Conservation (phyloP, 805 yeast genomes). For the Pichia membranifaciens region DNA sequence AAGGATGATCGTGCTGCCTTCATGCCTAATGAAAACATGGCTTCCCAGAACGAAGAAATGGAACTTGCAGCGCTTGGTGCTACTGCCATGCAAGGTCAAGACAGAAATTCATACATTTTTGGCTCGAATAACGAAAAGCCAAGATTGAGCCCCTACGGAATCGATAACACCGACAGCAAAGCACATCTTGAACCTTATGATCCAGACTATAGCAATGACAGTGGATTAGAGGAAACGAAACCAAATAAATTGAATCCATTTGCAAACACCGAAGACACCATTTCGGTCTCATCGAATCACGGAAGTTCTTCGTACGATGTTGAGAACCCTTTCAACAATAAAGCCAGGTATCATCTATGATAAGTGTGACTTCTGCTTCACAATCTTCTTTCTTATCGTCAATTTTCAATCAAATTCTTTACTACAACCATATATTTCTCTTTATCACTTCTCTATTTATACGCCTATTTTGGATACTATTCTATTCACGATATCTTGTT, state of each 20-base stretch:
- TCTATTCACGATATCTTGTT: too few relatives aligned
- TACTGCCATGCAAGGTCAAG: constrained; percentile 59
- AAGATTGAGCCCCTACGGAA: constrained; percentile 7
- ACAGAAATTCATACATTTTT: constrained; percentile 25
- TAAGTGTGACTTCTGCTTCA: not conserved
- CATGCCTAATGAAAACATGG: constrained; percentile 58
- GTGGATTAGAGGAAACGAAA: constrained; percentile 1
- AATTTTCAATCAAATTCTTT: too few relatives aligned
- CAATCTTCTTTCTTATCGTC: too few relatives aligned
- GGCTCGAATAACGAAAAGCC: constrained; percentile 7
- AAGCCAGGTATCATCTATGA: not conserved
- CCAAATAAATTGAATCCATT: constrained; percentile 12
- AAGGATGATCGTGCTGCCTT: constrained; percentile 96
- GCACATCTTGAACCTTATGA: constrained; percentile 9
- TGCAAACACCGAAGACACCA: constrained; percentile 1
- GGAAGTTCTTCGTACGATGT: not conserved
- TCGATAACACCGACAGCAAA: constrained; percentile 4
- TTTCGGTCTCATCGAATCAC: not conserved
- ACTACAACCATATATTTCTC: not conserved
- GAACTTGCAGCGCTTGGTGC: constrained; percentile 74
- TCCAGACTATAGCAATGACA: constrained; percentile 7
- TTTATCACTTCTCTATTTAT: not conserved
- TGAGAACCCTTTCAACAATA: constrained; percentile 6
- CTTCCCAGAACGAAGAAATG: constrained; percentile 40
- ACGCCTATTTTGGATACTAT: not conserved